Percentiles rank a stretch among this genome's conserved stretches.
These are phyloP conservation scores for Sporopachydermia lactativora DNA, from an alignment of 805 yeast species.

Conservation along the genomic window DNA sequence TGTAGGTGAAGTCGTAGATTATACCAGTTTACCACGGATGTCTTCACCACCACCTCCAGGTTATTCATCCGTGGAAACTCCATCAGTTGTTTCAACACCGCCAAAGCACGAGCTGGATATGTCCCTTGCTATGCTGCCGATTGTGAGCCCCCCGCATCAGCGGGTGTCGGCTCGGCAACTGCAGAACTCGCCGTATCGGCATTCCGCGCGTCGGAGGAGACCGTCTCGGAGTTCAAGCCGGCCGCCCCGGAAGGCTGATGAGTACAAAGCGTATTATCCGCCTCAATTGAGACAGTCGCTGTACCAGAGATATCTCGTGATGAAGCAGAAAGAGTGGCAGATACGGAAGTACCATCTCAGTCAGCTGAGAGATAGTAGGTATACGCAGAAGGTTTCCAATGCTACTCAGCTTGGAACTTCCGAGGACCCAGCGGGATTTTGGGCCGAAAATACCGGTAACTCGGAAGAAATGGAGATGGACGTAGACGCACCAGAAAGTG, in stretches of 20 bases:
- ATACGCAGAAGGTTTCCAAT: neutral
- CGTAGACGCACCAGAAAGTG: neutral
- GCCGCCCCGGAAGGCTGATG: neutral
- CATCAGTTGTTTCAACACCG: neutral
- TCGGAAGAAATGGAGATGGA: neutral
- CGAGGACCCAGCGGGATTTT: too few relatives aligned
- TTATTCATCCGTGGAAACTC: neutral
- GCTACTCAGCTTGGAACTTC: too few relatives aligned
- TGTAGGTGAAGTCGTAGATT: too few relatives aligned
- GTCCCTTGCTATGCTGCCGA: too few relatives aligned
- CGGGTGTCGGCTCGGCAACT: neutral
- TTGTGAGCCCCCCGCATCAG: too few relatives aligned
- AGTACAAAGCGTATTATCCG: neutral
- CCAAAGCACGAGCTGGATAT: neutral
- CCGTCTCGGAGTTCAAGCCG: too few relatives aligned
- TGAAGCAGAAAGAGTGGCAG: conserved; percentile 1
- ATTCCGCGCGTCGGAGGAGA: too few relatives aligned
- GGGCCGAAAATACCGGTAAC: neutral
- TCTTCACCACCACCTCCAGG: neutral
- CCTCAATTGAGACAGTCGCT: neutral
- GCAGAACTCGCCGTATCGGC: neutral
- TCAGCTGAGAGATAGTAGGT: neutral
- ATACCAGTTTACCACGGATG: neutral
- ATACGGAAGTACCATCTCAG: neutral
- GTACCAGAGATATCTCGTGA: neutral